Percentiles rank a stretch among this genome's conserved stretches.
Evolutionary conservation across 1,139 yeast genomes (phyloP).

Genomic region (Waltiozyma sp.): DNA sequence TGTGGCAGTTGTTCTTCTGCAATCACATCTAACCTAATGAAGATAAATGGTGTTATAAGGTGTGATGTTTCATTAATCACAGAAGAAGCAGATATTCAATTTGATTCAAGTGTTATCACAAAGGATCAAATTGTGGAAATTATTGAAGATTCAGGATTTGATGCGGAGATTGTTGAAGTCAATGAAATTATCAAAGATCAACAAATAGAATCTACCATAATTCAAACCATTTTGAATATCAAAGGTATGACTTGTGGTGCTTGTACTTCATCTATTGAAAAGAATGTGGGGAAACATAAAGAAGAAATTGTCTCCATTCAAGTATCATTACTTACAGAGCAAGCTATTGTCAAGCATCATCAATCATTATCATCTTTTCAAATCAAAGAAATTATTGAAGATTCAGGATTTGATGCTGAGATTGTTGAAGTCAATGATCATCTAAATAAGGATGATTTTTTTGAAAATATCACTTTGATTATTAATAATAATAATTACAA

Average conservation of each 20-base stretch:
- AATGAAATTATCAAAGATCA: slow-evolving; percentile 18
- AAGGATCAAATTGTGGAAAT: slow-evolving; percentile 29
- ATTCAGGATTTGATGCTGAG: slow-evolving; percentile 63
- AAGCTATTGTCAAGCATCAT: slow-evolving; percentile 48
- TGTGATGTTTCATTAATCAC: slow-evolving; percentile 63
- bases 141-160: slow-evolving; percentile 74
- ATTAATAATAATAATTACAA: slow-evolving; percentile 4
- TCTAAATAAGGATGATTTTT: not conserved
- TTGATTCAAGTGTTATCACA: slow-evolving; percentile 21
- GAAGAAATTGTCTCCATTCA: slow-evolving; percentile 27
- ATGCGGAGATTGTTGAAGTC: slow-evolving; percentile 30
- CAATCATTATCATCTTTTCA: slow-evolving; percentile 22
- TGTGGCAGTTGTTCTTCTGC: slow-evolving; percentile 72
- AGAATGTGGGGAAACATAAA: slow-evolving; percentile 36
- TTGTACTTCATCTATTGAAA: slow-evolving; percentile 58
- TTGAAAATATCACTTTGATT: slow-evolving; percentile 19
- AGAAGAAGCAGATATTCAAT: slow-evolving; percentile 50
- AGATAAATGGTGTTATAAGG: slow-evolving; percentile 17
- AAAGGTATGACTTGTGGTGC: slow-evolving; percentile 86
- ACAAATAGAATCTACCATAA: slow-evolving; percentile 20
- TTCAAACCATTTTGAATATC: slow-evolving; percentile 23
- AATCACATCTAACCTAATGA: slow-evolving; percentile 41
- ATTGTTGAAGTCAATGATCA: slow-evolving; percentile 14
- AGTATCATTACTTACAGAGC: slow-evolving; percentile 67
- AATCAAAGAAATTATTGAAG: slow-evolving; percentile 43